Evolutionary conservation across 305 asterid genomes (phyloP).

Genomic region (Fraxinus ornus): DNA sequence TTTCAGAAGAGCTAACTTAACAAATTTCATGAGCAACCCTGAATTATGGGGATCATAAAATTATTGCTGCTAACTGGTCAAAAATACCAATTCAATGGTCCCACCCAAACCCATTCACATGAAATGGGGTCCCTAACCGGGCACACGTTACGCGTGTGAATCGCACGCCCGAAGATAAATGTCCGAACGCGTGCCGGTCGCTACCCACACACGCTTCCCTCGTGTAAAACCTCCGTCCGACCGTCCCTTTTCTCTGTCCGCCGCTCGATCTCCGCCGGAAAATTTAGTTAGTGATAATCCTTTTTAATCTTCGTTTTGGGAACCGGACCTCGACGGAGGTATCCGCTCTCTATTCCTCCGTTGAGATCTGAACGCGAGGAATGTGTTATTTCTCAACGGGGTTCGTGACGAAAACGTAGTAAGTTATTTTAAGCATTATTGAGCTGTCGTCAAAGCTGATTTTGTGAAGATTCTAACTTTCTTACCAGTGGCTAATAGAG

Average conservation of each 20-base stretch:
- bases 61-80: constrained; percentile 14
- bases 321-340: constrained; percentile 21
- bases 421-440: constrained; percentile 27
- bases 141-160: constrained; percentile 66
- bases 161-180: constrained; percentile 77
- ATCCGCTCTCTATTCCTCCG: constrained; percentile 12
- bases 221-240: constrained; percentile 48
- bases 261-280: constrained; percentile 62
- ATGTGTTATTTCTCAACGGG: constrained; percentile 25
- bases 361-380: constrained; percentile 37
- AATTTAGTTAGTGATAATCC: not conserved
- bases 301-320: not conserved
- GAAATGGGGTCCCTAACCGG: constrained; percentile 1
- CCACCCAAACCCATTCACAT: constrained; percentile 25
- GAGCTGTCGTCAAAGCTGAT: constrained; percentile 26
- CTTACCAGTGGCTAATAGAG: not conserved
- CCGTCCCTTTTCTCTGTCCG: constrained; percentile 22
- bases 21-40: not conserved
- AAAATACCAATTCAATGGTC: constrained; percentile 23
- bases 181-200: constrained; percentile 48
- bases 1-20: not conserved
- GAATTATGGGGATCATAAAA: constrained; percentile 13
- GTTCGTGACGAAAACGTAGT: constrained; percentile 27
- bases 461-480: not conserved
- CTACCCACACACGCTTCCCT: constrained; percentile 59